Evolutionary conservation across 345 rosid genomes (phyloP), one percentile per base, ranked within the genome.

Genomic region (Clarkia xantiana): DNA sequence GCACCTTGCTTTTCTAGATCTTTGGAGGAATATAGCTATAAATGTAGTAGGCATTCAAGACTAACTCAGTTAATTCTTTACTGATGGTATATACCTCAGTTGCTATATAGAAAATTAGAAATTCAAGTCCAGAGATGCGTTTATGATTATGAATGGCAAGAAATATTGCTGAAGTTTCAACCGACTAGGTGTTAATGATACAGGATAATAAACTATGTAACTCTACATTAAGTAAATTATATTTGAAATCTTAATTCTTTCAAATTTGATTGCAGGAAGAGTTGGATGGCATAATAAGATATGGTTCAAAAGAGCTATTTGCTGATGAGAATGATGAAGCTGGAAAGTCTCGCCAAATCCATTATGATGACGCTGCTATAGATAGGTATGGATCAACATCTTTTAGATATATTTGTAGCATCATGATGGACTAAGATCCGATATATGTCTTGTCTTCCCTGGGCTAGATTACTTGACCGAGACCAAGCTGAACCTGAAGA

Each of bases 291-390:
- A 93, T 87, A 55, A 82, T 93, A 62, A 82, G 96, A 64, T 87
- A 87, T 67, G 99, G 99, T 54, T 93, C 99, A 46, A 87, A 82
- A 72, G 99, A 93, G 65, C 76, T 93, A 53, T 93, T 93, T 77
- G 86, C 86, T 45, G 94, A 86, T 56, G 97, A 93, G 71, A 90
- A 80, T 52, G 97, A 93, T 51, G 97, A 87, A 72, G 86, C 82
- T 38, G 84, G 90, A 54, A 93, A 87, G 72, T 87, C 91, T 18
- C 90, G 99, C 25, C 94, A 87, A 76, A 93, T 93, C 61, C 99
- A 84, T 69, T 93, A 93, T 42, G 99, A 93, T 59, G 95, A 71
- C 61, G 71, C 86, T 52, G 97, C 99, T 52, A 84, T 93, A 52
- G 94, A 93, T 73, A 75, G 86, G 99, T 82, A 71, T 61, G 51